Base-by-base conservation (phyloP, 139 green algal species). In the Micractinium sp. region DNA sequence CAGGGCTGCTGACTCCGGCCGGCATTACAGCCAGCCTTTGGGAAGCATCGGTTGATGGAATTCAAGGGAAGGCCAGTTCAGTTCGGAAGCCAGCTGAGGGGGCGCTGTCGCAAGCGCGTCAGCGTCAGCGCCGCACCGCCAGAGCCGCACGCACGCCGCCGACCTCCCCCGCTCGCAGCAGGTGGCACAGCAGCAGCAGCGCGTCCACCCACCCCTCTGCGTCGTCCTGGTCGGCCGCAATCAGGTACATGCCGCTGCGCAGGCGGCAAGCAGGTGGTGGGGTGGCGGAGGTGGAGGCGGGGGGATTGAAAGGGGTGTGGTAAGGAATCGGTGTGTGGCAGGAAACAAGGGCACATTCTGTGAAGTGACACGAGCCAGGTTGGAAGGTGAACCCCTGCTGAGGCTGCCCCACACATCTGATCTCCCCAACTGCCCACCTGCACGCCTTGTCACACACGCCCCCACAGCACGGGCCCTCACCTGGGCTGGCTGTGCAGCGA, bases 151-250 rank as follows among this genome's bases (percentile, higher is more conserved):
- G 61, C 47, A 78, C 81, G 47, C 63, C 88, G 3, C 36, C 73
- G 33, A 79, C 83, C 38, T 38, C 33, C 16, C 67, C 53, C 14
- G 31, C 13, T 0, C 85, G 41, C 53, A 56, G 75, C 73, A 88
- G 47, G 56, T 81, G 82, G 23, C 36, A 39, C 36, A 87, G 82
- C 63, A 87, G 82, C 63, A 87, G 82, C 25, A 80, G 69, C 23
- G 66, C 82, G 23, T 87, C 82, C 56, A 78, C 38, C 82, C 95
- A 97, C 0, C 90, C 93, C 67, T 97, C 94, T 13, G 95, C 95
- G 41, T 92, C 93, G 35, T 95, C 95, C 20, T 85, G 82, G 3
- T 92, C 90, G 1, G 95, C 91, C 33, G 94, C 93, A 75, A 97
- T 93, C 35, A 97, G 89, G 89, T 94, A 97, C 23, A 96, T 56